Conservation (phyloP, 305 asterid genomes). For the Ajuga reptans region DNA sequence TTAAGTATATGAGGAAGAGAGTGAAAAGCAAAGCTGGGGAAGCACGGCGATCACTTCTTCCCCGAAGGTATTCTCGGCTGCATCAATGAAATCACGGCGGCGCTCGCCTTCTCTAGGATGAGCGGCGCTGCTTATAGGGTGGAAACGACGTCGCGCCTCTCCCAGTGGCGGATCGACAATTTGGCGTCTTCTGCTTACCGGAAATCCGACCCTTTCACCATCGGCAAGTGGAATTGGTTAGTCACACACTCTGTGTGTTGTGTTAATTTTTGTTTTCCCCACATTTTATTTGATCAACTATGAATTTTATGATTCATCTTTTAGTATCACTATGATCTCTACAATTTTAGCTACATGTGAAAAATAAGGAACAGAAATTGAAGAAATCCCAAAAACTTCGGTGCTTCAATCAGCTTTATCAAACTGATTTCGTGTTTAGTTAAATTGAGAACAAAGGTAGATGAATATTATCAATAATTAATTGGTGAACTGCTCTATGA, state of each 20-base stretch:
- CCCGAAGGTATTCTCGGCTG: conserved; percentile 16
- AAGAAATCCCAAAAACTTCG: background rate
- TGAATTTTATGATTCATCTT: background rate
- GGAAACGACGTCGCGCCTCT: conserved; percentile 60
- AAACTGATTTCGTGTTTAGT: background rate
- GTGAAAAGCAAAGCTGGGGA: conserved; percentile 26
- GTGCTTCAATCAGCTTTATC: background rate
- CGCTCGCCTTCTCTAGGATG: conserved; percentile 25
- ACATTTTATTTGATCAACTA: background rate
- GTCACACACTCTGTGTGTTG: background rate
- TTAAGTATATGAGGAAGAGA: conserved; percentile 12
- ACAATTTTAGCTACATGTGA: background rate
- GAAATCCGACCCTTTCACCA: conserved; percentile 70
- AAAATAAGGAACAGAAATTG: too few species aligned
- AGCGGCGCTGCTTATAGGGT: conserved; percentile 16
- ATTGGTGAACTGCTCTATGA: background rate
- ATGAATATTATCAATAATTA: background rate
- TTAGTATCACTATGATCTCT: background rate
- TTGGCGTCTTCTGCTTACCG: conserved; percentile 56
- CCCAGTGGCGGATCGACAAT: conserved; percentile 82
- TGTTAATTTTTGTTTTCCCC: background rate
- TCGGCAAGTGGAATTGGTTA: conserved; percentile 86
- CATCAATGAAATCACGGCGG: conserved; percentile 25
- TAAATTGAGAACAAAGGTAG: background rate
- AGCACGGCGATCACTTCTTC: conserved; percentile 21